Evolutionary conservation across 2,329 filamentous ascomycete species (phyloP), one percentile per base, ranked within the genome.

Genomic region (Penicillium sp.): DNA sequence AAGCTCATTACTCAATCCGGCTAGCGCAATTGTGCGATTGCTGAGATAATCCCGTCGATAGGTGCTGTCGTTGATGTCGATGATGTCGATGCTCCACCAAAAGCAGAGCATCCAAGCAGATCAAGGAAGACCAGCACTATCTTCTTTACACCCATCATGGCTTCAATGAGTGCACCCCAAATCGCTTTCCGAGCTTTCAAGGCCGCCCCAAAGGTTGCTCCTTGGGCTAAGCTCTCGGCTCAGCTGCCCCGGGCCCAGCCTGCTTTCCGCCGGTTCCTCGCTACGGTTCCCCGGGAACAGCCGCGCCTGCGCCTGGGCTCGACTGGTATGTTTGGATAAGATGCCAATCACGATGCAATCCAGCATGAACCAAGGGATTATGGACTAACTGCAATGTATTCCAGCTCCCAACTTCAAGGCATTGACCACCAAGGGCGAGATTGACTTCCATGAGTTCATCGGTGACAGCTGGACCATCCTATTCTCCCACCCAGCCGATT

Each of bases 401-500:
- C 3, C 38, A 72, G 87, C 86, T 59, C 87, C 87, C 66, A 86
- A 89, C 78, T 89, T 89, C 80, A 78, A 87, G 70, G 87, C 87
- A 59, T 80, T 87, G 71, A 89, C 87, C 63, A 89, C 87, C 59
- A 76, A 82, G 63, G 87, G 87, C 61, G 80, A 83, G 58, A 88
- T 89, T 69, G 83, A 89, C 76, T 90, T 90, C 81, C 87, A 89
- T 77, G 78, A 88, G 71, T 89, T 86, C 78, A 87, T 89, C 65
- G 86, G 84, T 70, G 81, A 88, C 78, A 86, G 82, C 66, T 89
- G 86, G 86, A 84, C 87, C 60, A 81, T 90, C 63, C 82, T 89
- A 63, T 89, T 89, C 81, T 88, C 86, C 43, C 87, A 89, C 77
- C 87, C 86, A 15, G 87, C 79, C 56, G 93, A 96, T 79, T 96